These are phyloP conservation scores for Fistulinella prunicolor DNA, from an alignment of 768 basidiomycete species.

Conservation along the genomic window DNA sequence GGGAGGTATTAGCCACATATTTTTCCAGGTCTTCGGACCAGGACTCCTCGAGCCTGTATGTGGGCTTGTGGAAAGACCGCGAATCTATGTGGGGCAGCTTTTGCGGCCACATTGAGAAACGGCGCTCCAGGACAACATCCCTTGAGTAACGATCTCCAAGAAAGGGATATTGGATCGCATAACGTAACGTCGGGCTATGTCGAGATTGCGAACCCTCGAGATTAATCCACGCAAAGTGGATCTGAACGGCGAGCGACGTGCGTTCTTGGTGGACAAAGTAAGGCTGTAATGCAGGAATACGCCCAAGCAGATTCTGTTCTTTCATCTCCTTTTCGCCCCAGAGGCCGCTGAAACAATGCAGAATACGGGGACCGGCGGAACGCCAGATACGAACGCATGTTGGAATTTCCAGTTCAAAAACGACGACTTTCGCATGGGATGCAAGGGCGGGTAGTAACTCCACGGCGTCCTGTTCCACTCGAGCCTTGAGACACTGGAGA, in stretches of 20 bases:
- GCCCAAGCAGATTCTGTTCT: neutral
- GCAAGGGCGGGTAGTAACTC: slow-evolving; percentile 34
- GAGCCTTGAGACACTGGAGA: slow-evolving; percentile 24
- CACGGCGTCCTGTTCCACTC: slow-evolving; percentile 28
- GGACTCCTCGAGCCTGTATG: neutral
- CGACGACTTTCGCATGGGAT: slow-evolving; percentile 19
- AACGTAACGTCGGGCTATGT: neutral
- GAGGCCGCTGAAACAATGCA: slow-evolving; percentile 20
- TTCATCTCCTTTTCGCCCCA: neutral
- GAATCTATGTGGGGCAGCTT: no score
- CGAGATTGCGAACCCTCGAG: neutral
- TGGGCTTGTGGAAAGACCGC: neutral
- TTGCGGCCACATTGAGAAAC: no score
- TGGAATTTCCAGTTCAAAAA: slow-evolving; percentile 42
- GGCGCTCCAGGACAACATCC: no score
- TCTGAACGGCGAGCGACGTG: neutral
- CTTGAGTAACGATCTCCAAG: no score
- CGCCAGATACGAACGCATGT: slow-evolving; percentile 38
- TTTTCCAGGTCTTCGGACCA: neutral
- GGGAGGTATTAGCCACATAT: neutral
- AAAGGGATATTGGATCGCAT: neutral
- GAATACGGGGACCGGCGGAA: slow-evolving; percentile 29
- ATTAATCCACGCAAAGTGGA: neutral
- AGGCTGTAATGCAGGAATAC: slow-evolving; percentile 25
- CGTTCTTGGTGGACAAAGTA: neutral